Conservation (phyloP, 768 basidiomycete species). For the Hebeloma cylindrosporum region DNA sequence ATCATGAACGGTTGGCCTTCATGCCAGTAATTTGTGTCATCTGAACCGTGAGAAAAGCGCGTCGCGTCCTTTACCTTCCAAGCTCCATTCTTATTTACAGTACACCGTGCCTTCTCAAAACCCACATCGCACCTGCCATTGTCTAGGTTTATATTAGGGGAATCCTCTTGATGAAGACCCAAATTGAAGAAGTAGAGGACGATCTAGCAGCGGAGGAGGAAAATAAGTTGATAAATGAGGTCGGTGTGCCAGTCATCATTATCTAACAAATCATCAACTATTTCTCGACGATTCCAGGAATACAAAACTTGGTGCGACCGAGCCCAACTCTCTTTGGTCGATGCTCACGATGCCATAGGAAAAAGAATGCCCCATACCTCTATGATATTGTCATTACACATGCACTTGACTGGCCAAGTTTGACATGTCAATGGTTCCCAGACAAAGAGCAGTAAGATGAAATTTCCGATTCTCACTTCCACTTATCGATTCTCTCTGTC, state of each 20-base stretch:
- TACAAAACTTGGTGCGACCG: slow-evolving; percentile 75
- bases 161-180: slow-evolving; percentile 40
- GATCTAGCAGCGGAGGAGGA: slow-evolving; percentile 83
- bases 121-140: no score
- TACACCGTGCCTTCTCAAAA: no score
- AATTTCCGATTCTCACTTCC: not conserved
- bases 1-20: no score
- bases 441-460: slow-evolving; percentile 79
- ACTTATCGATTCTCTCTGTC: not conserved
- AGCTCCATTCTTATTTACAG: no score
- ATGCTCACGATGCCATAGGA: slow-evolving; percentile 48
- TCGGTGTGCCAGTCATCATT: slow-evolving; percentile 34
- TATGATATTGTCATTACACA: slow-evolving; percentile 98
- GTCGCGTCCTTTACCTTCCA: slow-evolving; percentile 37
- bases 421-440: slow-evolving; percentile 99
- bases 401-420: slow-evolving; percentile 95
- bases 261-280: slow-evolving; percentile 3
- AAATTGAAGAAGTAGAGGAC: slow-evolving; percentile 72
- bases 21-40: not conserved
- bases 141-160: not conserved
- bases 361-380: slow-evolving; percentile 96
- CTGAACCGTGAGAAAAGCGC: slow-evolving; percentile 41
- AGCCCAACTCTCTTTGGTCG: not conserved
- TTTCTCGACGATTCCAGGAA: slow-evolving; percentile 46
- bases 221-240: slow-evolving; percentile 88